phyloP scores from a whole-genome alignment of 179 eudicot species.

The Actinidia polygama region DNA sequence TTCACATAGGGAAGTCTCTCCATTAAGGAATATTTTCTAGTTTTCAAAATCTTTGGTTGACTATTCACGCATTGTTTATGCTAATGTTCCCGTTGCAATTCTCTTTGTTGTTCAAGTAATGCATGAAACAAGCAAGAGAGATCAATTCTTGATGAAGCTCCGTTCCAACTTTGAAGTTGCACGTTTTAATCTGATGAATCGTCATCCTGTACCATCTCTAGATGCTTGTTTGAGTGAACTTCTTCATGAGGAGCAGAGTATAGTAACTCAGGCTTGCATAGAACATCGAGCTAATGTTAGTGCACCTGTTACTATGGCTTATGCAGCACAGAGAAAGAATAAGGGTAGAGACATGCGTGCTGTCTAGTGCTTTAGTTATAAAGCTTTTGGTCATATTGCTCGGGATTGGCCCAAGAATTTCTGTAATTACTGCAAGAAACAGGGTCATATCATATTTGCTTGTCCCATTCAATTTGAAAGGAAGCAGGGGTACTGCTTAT shows the following conservation, averaged over 20 bases:
- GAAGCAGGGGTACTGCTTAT: too few species aligned
- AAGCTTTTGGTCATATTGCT: neutral
- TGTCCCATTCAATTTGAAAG: too few species aligned
- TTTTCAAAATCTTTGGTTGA: too few species aligned
- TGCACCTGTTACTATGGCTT: neutral
- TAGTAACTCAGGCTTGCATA: neutral
- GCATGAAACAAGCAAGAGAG: neutral
- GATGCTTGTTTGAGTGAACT: neutral
- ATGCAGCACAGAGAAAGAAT: neutral
- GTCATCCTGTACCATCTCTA: neutral
- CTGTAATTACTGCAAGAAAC: too few species aligned
- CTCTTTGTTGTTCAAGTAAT: neutral
- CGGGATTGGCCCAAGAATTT: too few species aligned
- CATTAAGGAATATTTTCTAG: too few species aligned
- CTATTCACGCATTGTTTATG: too few species aligned
- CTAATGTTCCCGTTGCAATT: neutral
- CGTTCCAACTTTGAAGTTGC: neutral
- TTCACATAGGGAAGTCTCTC: neutral
- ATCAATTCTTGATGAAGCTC: slow-evolving; percentile 3
- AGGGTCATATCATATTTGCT: too few species aligned
- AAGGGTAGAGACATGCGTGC: neutral
- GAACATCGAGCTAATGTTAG: too few species aligned
- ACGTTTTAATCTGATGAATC: neutral
- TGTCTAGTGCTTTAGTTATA: neutral
- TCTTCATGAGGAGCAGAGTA: neutral